Evolutionary conservation across 345 rosid species (phyloP).

Genomic region (Brassica rapa): DNA sequence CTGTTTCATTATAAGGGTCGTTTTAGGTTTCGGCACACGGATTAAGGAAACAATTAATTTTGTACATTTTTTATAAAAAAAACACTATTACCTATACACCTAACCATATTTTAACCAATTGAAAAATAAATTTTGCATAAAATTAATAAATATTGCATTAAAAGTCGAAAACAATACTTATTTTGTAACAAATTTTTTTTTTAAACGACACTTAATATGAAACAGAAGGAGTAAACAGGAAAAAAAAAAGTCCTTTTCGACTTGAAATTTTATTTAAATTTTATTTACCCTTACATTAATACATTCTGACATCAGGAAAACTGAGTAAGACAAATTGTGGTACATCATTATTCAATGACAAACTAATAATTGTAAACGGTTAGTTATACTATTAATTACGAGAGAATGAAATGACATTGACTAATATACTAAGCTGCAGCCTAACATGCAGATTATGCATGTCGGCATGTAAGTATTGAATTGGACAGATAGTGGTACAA

Average conservation of each 20-base stretch:
- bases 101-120: too few species aligned
- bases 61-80: too few species aligned
- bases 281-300: background rate
- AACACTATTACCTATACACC: too few species aligned
- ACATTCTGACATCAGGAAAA: background rate
- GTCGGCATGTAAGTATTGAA: background rate
- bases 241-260: background rate
- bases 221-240: background rate
- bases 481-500: background rate
- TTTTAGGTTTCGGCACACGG: too few species aligned
- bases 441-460: background rate
- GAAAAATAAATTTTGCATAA: too few species aligned
- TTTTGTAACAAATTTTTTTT: too few species aligned
- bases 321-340: background rate
- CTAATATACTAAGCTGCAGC: background rate
- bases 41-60: too few species aligned
- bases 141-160: too few species aligned
- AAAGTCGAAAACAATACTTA: too few species aligned
- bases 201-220: too few species aligned
- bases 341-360: background rate
- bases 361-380: background rate
- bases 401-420: constrained; percentile 1
- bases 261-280: background rate
- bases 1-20: too few species aligned
- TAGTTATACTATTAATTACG: background rate